phyloP scores from a whole-genome alignment of 2,329 filamentous ascomycete genomes.

The Neofusicoccum umdonicola region DNA sequence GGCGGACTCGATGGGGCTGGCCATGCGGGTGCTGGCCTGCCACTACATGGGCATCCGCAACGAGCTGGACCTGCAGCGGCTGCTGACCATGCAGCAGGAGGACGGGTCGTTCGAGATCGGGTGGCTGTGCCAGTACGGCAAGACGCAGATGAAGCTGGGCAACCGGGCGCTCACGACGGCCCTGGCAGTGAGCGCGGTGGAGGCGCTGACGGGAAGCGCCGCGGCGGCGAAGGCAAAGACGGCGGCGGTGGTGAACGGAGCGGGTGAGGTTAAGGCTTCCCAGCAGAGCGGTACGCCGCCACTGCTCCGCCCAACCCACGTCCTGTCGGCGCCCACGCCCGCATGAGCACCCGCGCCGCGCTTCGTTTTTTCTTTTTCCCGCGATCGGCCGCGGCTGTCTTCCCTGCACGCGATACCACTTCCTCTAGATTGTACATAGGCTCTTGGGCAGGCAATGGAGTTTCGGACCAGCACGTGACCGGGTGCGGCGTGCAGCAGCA shows the following conservation, averaged over 20 bases:
- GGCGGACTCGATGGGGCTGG: constrained; percentile 28
- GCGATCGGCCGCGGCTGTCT: neutral
- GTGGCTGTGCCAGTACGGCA: constrained; percentile 25
- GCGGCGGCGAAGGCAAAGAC: neutral
- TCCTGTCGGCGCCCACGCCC: neutral
- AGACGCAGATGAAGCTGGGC: constrained; percentile 22
- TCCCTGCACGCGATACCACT: neutral
- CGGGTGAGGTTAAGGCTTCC: neutral
- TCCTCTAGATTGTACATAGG: neutral
- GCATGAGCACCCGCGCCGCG: neutral
- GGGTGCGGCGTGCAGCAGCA: neutral
- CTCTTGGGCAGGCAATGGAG: neutral
- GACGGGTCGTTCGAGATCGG: constrained; percentile 38
- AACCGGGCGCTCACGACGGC: constrained; percentile 26
- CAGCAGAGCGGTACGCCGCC: neutral
- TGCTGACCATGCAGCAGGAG: constrained; percentile 30
- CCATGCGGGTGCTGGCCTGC: constrained; percentile 31
- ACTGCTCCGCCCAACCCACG: neutral
- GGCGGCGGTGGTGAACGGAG: neutral
- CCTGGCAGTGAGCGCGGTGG: constrained; percentile 25
- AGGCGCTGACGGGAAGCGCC: neutral
- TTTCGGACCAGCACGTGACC: neutral
- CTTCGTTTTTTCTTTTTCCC: neutral
- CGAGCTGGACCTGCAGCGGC: constrained; percentile 18
- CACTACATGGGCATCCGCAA: constrained; percentile 25